Evolutionary conservation across 768 basidiomycete species (phyloP).

Genomic region (Leucocoprinus leucothites): DNA sequence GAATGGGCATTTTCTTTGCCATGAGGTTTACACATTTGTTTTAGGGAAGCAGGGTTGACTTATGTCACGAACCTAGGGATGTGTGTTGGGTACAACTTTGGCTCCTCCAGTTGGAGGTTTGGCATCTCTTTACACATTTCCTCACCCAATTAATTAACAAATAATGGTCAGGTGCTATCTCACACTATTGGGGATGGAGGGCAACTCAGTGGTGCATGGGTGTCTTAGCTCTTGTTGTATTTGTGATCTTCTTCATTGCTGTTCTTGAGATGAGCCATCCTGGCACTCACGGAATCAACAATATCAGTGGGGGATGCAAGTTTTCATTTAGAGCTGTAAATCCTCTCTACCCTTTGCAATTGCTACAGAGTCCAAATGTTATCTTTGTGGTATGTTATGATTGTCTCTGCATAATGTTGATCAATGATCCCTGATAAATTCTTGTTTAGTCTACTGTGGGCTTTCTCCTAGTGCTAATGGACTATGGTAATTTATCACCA

Average conservation of each 20-base stretch:
- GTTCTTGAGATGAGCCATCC: conserved; percentile 71
- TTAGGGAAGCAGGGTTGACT: not conserved
- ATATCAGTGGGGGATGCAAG: conserved; percentile 19
- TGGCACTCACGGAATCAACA: conserved; percentile 50
- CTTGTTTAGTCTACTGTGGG: too few species aligned
- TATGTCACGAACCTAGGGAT: conserved; percentile 36
- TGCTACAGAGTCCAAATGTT: too few species aligned
- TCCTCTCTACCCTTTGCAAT: too few species aligned
- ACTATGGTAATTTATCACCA: too few species aligned
- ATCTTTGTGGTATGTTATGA: too few species aligned
- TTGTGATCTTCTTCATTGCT: conserved; percentile 37
- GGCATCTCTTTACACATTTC: not conserved
- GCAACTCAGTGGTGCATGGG: conserved; percentile 49
- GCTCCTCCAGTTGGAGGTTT: conserved; percentile 58
- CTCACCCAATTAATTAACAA: not conserved
- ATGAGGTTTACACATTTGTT: conserved; percentile 26
- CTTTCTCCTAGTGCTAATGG: too few species aligned
- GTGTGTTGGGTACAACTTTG: conserved; percentile 56
- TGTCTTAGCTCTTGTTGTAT: conserved; percentile 33
- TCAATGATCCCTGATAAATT: too few species aligned
- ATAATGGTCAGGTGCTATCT: conserved; percentile 39
- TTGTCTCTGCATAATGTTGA: too few species aligned
- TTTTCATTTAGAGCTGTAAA: too few species aligned
- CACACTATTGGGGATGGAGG: conserved; percentile 70
- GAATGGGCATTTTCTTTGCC: conserved; percentile 57